These are phyloP conservation scores for Epichloe elymi DNA, from an alignment of 2,329 filamentous ascomycete species.

Conservation along the genomic window DNA sequence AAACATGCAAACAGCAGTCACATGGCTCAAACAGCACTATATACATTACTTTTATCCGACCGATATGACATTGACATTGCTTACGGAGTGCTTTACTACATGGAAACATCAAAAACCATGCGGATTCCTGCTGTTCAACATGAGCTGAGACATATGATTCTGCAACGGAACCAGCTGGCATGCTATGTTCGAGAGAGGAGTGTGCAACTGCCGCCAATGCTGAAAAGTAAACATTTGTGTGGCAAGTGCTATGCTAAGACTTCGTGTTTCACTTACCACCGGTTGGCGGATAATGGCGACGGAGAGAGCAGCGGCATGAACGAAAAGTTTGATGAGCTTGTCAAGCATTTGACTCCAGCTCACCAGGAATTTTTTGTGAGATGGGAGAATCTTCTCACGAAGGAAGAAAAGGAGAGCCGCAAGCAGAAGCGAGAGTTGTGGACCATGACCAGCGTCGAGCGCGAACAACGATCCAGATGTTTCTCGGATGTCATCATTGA, in stretches of 20 bases:
- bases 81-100: slow-evolving; percentile 88
- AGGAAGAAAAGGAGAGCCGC: slow-evolving; percentile 83
- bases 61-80: slow-evolving; percentile 86
- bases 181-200: slow-evolving; percentile 72
- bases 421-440: slow-evolving; percentile 82
- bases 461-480: slow-evolving; percentile 78
- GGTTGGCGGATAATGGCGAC: slow-evolving; percentile 71
- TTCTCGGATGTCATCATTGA: slow-evolving; percentile 81
- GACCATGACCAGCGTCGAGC: slow-evolving; percentile 85
- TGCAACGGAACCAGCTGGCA: slow-evolving; percentile 83
- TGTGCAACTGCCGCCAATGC: slow-evolving; percentile 70
- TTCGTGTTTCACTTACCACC: slow-evolving; percentile 87
- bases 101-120: slow-evolving; percentile 76
- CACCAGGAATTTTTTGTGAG: slow-evolving; percentile 76
- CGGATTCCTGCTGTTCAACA: slow-evolving; percentile 75
- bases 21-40: slow-evolving; percentile 85
- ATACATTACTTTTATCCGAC: slow-evolving; percentile 84
- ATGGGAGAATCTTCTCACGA: slow-evolving; percentile 87
- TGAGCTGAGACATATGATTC: slow-evolving; percentile 91
- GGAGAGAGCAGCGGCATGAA: slow-evolving; percentile 71
- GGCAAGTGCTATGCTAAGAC: slow-evolving; percentile 82
- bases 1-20: slow-evolving; percentile 72
- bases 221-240: slow-evolving; percentile 70
- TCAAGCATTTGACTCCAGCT: slow-evolving; percentile 58
- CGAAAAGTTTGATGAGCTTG: slow-evolving; percentile 68